These are phyloP conservation scores for Erythrophleum ivorense DNA, from an alignment of 331 rosid species.

Conservation along the genomic window DNA sequence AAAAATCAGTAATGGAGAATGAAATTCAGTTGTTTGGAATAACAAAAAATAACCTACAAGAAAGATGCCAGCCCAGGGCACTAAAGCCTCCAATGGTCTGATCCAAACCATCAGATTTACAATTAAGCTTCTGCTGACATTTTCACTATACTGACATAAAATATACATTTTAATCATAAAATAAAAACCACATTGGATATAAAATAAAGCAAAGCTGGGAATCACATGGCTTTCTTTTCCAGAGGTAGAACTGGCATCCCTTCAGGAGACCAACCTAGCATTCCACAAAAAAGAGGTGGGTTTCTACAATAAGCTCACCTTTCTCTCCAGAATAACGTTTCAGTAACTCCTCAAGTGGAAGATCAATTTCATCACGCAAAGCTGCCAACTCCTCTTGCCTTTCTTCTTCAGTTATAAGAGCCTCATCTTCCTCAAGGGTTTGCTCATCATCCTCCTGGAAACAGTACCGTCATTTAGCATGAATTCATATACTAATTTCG, in stretches of 20 bases:
- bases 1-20: background rate
- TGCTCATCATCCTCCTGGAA: constrained; percentile 94
- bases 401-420: constrained; percentile 78
- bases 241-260: constrained; percentile 35
- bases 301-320: constrained; percentile 50
- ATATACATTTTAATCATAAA: background rate
- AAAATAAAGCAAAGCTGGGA: constrained; percentile 3
- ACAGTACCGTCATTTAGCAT: constrained; percentile 45
- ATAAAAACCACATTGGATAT: constrained; percentile 24
- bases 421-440: constrained; percentile 91
- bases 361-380: constrained; percentile 81
- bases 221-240: constrained; percentile 11
- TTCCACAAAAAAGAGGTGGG: background rate
- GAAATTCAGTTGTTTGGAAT: background rate
- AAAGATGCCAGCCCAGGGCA: background rate
- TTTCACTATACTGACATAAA: constrained; percentile 4
- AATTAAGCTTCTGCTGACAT: background rate
- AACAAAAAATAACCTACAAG: background rate
- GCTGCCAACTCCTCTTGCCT: constrained; percentile 88
- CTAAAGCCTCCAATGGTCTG: constrained; percentile 33
- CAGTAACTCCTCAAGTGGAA: constrained; percentile 93
- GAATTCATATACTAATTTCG: constrained; percentile 32
- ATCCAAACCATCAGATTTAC: background rate
- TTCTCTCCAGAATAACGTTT: constrained; percentile 63
- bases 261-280: constrained; percentile 18